Base-by-base conservation (phyloP, 768 basidiomycete species). In the Panaeolus papilionaceus region DNA sequence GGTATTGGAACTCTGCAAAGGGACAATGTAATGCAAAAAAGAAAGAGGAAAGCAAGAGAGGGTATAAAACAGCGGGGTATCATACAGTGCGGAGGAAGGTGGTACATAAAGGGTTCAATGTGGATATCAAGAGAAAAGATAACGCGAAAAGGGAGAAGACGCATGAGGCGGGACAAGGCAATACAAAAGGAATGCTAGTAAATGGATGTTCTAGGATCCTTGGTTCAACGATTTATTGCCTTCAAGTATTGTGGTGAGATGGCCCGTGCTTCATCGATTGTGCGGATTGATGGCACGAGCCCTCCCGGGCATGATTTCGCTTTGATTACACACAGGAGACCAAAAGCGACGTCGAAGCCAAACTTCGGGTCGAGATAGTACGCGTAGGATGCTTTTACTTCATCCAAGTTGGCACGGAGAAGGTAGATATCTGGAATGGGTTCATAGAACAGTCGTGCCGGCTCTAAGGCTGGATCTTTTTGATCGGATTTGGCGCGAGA, bases 331-430 rank as follows among this genome's bases (percentile, higher is more conserved):
- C 88, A 89, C 1, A 91, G 70, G 0, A 80, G 79, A 16, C 69
- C 71, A 69, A 87, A 90, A 0, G 90, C 89, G 38, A 91, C 82
- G 0, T 70, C 69, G 71, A 89, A 89, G 0, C 77, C 89, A 64
- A 91, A 89, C 0, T 9, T 14, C 2, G 23, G 26, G 5, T 65
- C 8, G 69, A 38, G 0, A 0, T 4, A 39, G 64, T 86, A 86
- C 0, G 91, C 89, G 45, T 80, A 87, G 0, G 90, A 90, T 0
- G 89, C 88, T 71, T 87, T 89, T 26, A 89, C 71, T 61, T 84
- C 76, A 7, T 83, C 79, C 23, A 83, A 54, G 44, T 80, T 79
- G 5, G 3, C 33, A 62, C 51, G 73, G 62, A 76, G 74, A 14
- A 78, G 74, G 44, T 44, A 8, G 0, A 79, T 74, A 38, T 62